These are phyloP conservation scores for Fusarium napiforme DNA, from an alignment of 2,329 filamentous ascomycete genomes.

Conservation along the genomic window DNA sequence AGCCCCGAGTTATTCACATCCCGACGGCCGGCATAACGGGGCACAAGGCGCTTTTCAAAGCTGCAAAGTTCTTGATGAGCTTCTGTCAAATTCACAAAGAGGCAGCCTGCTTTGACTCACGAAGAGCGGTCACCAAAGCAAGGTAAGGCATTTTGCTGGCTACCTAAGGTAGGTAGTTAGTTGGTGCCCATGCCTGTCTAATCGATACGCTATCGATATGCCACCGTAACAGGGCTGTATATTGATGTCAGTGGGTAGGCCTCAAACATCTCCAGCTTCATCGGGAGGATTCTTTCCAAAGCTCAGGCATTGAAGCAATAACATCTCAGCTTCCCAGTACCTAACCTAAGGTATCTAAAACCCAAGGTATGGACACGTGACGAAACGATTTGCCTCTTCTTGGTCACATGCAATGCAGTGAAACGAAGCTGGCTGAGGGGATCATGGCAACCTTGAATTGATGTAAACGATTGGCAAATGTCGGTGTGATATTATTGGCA, in stretches of 20 bases:
- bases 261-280: slow-evolving; percentile 14
- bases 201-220: slow-evolving; percentile 30
- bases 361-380: slow-evolving; percentile 30
- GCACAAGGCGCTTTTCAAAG: slow-evolving; percentile 19
- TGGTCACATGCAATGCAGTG: slow-evolving; percentile 26
- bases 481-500: slow-evolving; percentile 40
- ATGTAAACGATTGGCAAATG: slow-evolving; percentile 39
- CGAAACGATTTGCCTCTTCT: slow-evolving; percentile 24
- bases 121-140: slow-evolving; percentile 28
- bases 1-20: slow-evolving; percentile 37
- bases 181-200: neutral
- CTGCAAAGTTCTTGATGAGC: slow-evolving; percentile 16
- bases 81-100: slow-evolving; percentile 17
- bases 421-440: slow-evolving; percentile 8
- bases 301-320: neutral
- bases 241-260: slow-evolving; percentile 7
- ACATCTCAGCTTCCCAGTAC: neutral
- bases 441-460: slow-evolving; percentile 17
- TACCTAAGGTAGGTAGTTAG: neutral
- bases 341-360: neutral
- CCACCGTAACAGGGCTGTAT: slow-evolving; percentile 11
- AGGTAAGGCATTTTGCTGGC: neutral
- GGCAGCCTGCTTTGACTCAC: slow-evolving; percentile 27
- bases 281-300: neutral
- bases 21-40: slow-evolving; percentile 24